These are phyloP conservation scores for Polyporus arcularius DNA, from an alignment of 768 basidiomycete species.

Conservation along the genomic window DNA sequence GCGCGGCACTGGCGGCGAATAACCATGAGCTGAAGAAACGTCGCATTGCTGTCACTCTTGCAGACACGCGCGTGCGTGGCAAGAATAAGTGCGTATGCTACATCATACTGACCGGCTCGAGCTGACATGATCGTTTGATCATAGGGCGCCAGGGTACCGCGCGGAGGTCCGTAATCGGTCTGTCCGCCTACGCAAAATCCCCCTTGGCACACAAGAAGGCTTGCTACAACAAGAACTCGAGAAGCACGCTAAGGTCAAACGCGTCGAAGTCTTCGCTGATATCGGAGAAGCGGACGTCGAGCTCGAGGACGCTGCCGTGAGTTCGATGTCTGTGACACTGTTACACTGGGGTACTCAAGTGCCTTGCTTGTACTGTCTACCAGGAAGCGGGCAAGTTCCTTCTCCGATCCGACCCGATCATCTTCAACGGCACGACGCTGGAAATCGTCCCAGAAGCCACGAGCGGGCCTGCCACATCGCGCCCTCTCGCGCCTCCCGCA, in stretches of 20 bases:
- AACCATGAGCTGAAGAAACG: slow-evolving; percentile 88
- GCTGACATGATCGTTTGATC: background rate
- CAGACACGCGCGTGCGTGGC: slow-evolving; percentile 58
- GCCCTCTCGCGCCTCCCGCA: slow-evolving; percentile 32
- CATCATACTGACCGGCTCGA: too few relatives aligned
- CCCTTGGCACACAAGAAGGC: slow-evolving; percentile 81
- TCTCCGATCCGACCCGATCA: slow-evolving; percentile 67
- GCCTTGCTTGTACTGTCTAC: background rate
- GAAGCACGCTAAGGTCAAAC: slow-evolving; percentile 67
- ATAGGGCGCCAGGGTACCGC: slow-evolving; percentile 31
- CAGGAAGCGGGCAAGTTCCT: slow-evolving; percentile 87
- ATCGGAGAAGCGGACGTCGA: slow-evolving; percentile 63
- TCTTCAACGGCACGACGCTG: slow-evolving; percentile 64
- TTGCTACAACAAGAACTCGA: slow-evolving; percentile 88
- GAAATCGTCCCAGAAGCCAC: slow-evolving; percentile 55
- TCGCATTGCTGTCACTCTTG: slow-evolving; percentile 85
- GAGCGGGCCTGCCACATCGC: slow-evolving; percentile 9
- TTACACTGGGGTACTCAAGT: background rate
- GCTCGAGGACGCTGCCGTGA: slow-evolving; percentile 64
- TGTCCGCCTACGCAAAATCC: slow-evolving; percentile 75
- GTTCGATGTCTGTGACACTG: slow-evolving; percentile 24
- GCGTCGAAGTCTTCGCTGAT: slow-evolving; percentile 74
- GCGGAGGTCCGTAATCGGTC: slow-evolving; percentile 69
- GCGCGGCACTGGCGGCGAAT: slow-evolving; percentile 73
- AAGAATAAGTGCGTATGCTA: slow-evolving; percentile 26